phyloP scores from a whole-genome alignment of 176 grass and related monocot species.

The Carex pumila region DNA sequence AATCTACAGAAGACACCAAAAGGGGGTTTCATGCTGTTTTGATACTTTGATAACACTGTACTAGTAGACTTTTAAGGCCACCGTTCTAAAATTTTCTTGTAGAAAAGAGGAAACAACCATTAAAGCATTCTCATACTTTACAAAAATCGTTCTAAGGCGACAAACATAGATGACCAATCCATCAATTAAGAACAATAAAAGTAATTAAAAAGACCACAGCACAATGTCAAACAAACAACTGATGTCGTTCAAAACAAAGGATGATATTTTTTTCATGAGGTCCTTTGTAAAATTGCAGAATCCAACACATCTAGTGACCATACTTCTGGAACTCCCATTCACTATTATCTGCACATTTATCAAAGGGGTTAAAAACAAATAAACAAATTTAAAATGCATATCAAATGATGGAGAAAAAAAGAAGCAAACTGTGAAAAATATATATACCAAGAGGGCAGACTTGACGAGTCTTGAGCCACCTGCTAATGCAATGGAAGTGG shows the following conservation, averaged over 20 bases:
- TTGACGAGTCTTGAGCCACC: conserved; percentile 99
- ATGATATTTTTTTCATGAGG: conserved; percentile 4
- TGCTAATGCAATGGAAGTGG: conserved; percentile 97
- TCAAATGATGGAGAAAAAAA: not conserved
- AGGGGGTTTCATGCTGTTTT: not conserved
- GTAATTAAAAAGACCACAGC: not conserved
- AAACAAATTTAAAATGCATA: not conserved
- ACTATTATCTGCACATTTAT: conserved; percentile 69
- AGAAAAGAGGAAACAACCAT: not conserved
- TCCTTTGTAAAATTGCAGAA: not conserved
- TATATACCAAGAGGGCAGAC: conserved; percentile 82
- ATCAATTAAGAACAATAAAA: not conserved
- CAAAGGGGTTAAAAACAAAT: not conserved
- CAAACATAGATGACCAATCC: conserved; percentile 1
- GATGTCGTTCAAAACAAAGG: not conserved
- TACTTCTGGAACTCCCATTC: conserved; percentile 99
- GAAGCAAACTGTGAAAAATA: not conserved
- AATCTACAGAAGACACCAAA: not conserved
- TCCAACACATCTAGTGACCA: conserved; percentile 47
- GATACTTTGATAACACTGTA: not conserved
- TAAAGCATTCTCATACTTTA: not conserved
- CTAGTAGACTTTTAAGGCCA: not conserved
- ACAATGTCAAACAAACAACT: conserved; percentile 1
- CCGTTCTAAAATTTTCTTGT: not conserved
- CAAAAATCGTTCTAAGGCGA: not conserved